phyloP scores from a whole-genome alignment of 495 filamentous ascomycete genomes.

The Penicillium antarcticum region DNA sequence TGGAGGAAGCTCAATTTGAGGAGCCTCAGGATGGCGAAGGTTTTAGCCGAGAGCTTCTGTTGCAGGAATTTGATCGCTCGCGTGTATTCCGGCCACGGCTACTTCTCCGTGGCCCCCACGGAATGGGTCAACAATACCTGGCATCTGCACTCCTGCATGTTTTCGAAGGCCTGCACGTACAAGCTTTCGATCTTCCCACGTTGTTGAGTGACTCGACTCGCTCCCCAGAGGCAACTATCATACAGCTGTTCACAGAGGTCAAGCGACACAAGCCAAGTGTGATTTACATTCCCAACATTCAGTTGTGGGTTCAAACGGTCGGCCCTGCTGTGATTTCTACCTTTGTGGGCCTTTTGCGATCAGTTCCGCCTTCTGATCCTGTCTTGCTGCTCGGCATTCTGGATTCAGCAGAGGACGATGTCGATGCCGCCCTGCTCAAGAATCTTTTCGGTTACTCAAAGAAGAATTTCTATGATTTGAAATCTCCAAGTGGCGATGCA shows the following conservation, averaged over 20 bases:
- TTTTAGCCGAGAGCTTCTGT: constrained; percentile 79
- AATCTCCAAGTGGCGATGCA: constrained; percentile 58
- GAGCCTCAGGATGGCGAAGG: constrained; percentile 75
- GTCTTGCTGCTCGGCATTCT: constrained; percentile 80
- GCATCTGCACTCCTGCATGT: constrained; percentile 82
- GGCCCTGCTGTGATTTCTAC: constrained; percentile 65
- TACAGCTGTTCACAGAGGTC: constrained; percentile 86
- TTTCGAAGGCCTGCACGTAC: constrained; percentile 90
- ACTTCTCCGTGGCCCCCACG: constrained; percentile 69
- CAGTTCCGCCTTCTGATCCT: constrained; percentile 81
- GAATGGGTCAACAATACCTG: constrained; percentile 94
- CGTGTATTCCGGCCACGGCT: constrained; percentile 86
- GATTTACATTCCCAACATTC: constrained; percentile 88
- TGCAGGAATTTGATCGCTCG: constrained; percentile 85
- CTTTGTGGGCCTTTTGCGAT: constrained; percentile 73
- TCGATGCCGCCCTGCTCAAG: constrained; percentile 59
- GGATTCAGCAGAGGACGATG: constrained; percentile 56
- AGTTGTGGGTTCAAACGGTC: constrained; percentile 78
- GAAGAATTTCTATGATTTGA: constrained; percentile 67
- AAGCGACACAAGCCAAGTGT: constrained; percentile 93
- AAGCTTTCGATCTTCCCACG: constrained; percentile 88
- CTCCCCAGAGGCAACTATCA: constrained; percentile 81
- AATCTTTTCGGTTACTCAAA: constrained; percentile 83
- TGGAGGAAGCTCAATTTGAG: constrained; percentile 93
- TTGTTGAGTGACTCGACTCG: constrained; percentile 68